Percentiles rank a stretch among this genome's conserved stretches.
Conservation (phyloP, 2,329 filamentous ascomycete species). For the Alternaria sp. region DNA sequence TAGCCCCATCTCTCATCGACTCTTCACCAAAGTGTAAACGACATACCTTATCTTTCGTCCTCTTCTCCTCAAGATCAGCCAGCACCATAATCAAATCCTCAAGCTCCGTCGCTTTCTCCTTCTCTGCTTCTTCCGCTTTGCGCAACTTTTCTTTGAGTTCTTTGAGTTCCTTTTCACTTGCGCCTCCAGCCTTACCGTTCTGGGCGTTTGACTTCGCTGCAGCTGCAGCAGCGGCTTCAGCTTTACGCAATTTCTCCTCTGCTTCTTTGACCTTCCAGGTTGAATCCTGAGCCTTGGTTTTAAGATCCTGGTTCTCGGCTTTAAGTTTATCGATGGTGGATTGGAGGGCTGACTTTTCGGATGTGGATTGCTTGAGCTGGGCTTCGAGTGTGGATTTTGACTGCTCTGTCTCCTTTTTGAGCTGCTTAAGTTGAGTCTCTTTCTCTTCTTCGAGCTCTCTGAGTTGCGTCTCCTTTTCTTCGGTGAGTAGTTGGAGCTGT, state of each 20-base stretch:
- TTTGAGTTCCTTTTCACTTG: constrained; percentile 39
- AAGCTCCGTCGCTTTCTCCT: constrained; percentile 55
- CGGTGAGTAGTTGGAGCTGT: constrained; percentile 51
- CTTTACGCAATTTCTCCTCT: constrained; percentile 48
- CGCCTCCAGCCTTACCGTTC: neutral
- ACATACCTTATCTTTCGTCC: constrained; percentile 48
- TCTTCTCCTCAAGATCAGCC: constrained; percentile 56
- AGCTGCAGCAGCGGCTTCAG: neutral
- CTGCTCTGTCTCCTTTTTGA: constrained; percentile 18
- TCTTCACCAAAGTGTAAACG: fast-evolving
- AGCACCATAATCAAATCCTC: constrained; percentile 58
- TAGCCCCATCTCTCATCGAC: neutral
- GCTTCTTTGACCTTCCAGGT: constrained; percentile 55
- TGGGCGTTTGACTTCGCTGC: neutral
- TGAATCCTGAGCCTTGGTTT: constrained; percentile 54
- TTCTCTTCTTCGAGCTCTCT: neutral
- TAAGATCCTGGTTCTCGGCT: constrained; percentile 23
- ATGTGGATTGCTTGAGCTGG: neutral
- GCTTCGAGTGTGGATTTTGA: neutral
- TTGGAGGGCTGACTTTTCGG: constrained; percentile 23
- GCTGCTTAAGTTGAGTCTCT: neutral
- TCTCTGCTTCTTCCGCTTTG: constrained; percentile 42
- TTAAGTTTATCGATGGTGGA: constrained; percentile 20
- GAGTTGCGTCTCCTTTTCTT: constrained; percentile 18
- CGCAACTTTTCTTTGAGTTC: constrained; percentile 56